These are phyloP conservation scores for Viridothelium virens DNA, from an alignment of 495 filamentous ascomycete genomes.

Conservation along the genomic window DNA sequence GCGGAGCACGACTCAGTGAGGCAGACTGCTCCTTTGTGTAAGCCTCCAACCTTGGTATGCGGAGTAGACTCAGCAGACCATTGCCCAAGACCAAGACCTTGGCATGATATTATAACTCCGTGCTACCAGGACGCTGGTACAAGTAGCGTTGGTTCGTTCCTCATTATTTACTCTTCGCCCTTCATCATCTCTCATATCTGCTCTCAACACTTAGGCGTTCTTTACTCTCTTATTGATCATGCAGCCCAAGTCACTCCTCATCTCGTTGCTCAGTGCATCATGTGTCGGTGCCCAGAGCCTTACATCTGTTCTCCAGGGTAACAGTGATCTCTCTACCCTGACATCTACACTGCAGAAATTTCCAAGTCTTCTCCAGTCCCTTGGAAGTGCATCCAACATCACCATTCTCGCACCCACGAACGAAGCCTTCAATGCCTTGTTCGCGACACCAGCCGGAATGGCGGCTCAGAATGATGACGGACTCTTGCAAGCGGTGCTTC, in stretches of 20 bases:
- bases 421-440: constrained; percentile 44
- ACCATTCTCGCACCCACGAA: constrained; percentile 61
- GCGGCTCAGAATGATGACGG: constrained; percentile 32
- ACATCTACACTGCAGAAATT: constrained; percentile 40
- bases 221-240: neutral
- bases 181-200: neutral
- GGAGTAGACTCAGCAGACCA: neutral
- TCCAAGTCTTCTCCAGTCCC: constrained; percentile 34
- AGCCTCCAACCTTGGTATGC: neutral
- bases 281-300: constrained; percentile 23
- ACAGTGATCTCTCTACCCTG: constrained; percentile 38
- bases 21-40: neutral
- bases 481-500: constrained; percentile 42
- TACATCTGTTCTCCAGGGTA: constrained; percentile 33
- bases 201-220: neutral
- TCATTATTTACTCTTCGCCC: neutral
- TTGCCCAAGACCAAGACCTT: neutral
- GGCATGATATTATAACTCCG: neutral
- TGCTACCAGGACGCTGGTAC: neutral
- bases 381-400: constrained; percentile 46
- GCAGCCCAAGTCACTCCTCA: neutral
- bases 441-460: constrained; percentile 28
- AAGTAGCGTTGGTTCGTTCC: neutral
- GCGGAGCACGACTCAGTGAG: neutral
- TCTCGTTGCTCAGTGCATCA: constrained; percentile 3